Conservation (phyloP, 2,329 filamentous ascomycete species). For the Ceratocystis cacaofunesta region DNA sequence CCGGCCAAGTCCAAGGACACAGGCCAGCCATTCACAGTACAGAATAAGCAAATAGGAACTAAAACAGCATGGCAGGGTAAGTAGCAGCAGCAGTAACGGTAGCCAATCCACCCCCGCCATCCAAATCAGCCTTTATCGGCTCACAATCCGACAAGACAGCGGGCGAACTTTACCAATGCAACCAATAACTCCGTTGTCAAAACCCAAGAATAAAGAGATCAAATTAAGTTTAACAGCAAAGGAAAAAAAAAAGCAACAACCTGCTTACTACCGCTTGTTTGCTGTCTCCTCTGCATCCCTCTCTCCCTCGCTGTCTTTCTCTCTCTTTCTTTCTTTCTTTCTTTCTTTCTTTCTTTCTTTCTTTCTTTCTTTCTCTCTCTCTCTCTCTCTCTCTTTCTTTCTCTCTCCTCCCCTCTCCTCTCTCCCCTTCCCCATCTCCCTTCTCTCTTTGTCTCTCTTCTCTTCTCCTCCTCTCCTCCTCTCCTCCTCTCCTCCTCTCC, state of each 20-base stretch:
- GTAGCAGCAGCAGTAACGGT: background rate
- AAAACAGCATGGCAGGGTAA: background rate
- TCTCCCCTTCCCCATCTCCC: background rate
- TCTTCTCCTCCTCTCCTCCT: background rate
- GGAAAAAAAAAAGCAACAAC: background rate
- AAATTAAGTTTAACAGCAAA: background rate
- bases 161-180: slow-evolving; percentile 1
- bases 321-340: background rate
- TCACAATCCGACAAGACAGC: background rate
- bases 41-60: background rate
- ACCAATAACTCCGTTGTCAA: background rate
- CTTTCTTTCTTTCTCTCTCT: background rate
- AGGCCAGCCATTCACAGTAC: background rate
- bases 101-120: background rate
- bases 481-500: background rate
- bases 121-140: background rate
- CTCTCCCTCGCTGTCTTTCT: background rate
- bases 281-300: too few relatives aligned
- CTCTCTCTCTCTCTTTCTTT: background rate
- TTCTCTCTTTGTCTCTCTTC: background rate
- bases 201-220: background rate
- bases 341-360: background rate
- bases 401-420: background rate
- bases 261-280: background rate
- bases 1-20: background rate